Evolutionary conservation across 208 protist species (phyloP).

Genomic region (Trypanosoma boissoni): DNA sequence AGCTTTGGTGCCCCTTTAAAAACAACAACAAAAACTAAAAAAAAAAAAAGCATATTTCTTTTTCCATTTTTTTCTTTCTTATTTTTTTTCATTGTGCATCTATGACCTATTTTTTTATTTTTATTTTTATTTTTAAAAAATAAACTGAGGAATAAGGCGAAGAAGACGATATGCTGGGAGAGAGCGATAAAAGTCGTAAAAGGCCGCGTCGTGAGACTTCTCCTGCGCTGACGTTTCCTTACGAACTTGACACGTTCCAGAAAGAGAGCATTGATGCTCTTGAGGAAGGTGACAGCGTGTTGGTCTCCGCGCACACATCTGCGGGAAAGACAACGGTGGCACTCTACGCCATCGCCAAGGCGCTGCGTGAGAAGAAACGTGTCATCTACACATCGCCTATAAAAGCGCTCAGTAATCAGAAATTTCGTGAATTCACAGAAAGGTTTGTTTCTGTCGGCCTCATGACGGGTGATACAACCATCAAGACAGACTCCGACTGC

Average conservation of each 20-base stretch:
- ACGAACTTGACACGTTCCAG: constrained; percentile 96
- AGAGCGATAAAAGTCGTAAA: constrained; percentile 14
- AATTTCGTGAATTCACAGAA: constrained; percentile 98
- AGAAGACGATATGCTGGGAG: constrained; percentile 3
- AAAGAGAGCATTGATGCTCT: constrained; percentile 91
- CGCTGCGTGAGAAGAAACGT: constrained; percentile 96
- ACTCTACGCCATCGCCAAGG: constrained; percentile 99
- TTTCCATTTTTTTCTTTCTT: constrained; percentile 3
- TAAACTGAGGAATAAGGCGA: neutral
- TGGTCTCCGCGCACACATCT: constrained; percentile 99
- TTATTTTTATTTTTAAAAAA: constrained; percentile 14
- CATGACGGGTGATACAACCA: constrained; percentile 99
- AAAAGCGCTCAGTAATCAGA: constrained; percentile 99
- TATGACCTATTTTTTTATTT: constrained; percentile 2
- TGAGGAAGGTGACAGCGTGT: constrained; percentile 97
- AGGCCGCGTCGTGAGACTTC: constrained; percentile 55
- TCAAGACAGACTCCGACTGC: constrained; percentile 96
- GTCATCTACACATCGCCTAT: constrained; percentile 99
- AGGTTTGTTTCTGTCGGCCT: constrained; percentile 98
- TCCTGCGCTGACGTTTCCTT: constrained; percentile 94
- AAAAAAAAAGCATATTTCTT: too few relatives aligned
- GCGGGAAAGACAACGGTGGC: constrained; percentile 99
- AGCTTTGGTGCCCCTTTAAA: too few relatives aligned
- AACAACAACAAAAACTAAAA: too few relatives aligned
- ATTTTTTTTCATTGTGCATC: neutral